Evolutionary conservation across 768 basidiomycete species (phyloP), one percentile per base, ranked within the genome.

Genomic region (Mycena polygramma): DNA sequence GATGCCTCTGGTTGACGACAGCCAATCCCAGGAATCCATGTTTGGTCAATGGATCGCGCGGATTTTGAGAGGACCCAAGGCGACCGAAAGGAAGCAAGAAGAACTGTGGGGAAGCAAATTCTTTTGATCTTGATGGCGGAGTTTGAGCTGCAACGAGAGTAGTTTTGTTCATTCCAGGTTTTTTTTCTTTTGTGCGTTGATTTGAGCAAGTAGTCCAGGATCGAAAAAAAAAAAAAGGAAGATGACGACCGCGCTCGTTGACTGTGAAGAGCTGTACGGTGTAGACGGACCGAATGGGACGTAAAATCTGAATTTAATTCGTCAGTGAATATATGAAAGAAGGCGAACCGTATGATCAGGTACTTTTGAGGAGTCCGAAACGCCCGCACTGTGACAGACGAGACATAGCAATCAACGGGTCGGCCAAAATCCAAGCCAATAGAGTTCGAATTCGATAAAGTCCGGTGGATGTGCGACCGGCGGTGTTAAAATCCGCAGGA

Each of bases 271-370:
- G 9, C 20, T 10, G 51, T 6, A 19, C 51, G 57, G 66, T 14
- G 26, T 39, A 53, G 24, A 30, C 66, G 59, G 66, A 46, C 45
- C 66, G 66, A 61, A 19, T 45, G 30, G 19, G 61, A 69, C 68
- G 61, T 63, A 62, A 68, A 59, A 37, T 53, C 52, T 61, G 43
- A 45, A 60, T 51, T 69, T 58, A 57, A 62, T 43, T 51, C 55
- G 49, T 57, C 68, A 36, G 24, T 30, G 57, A 17, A 52, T 26
- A 6, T 30, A 52, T 19, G 39, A 39, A 41, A 20, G 30, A 55
- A 36, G 17, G 4, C 24, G 61, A 19, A 17, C 6, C 30, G 52
- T 20, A 22, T 37, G 66, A 17, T 55, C 66, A 68, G 51, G 65
- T 51, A 53, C 65, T 49, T 45, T 60, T 9, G 54, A 41, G 41